phyloP scores from a whole-genome alignment of 2,329 filamentous ascomycete species.

The Metarhizium album region DNA sequence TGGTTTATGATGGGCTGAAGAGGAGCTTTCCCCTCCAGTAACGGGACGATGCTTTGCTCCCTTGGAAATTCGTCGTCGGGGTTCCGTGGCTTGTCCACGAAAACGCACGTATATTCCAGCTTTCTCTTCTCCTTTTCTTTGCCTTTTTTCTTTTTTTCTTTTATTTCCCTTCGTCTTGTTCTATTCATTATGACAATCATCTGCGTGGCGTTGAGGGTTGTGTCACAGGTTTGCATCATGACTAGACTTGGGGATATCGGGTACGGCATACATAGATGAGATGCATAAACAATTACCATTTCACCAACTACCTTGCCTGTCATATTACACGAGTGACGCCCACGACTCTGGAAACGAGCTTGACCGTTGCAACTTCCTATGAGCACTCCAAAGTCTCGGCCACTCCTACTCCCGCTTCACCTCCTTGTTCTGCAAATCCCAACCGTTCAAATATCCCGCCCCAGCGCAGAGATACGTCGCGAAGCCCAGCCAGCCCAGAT shows the following conservation, averaged over 20 bases:
- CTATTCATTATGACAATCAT: slow-evolving; percentile 9
- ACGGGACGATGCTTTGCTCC: not conserved
- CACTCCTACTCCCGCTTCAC: slow-evolving; percentile 7
- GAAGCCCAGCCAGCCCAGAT: slow-evolving; percentile 77
- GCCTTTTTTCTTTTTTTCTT: slow-evolving; percentile 3
- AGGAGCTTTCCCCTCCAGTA: slow-evolving; percentile 45
- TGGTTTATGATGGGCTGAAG: slow-evolving; percentile 83
- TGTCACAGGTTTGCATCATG: not conserved
- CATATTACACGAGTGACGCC: no score
- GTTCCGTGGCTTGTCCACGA: not conserved
- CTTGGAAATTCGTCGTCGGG: not conserved
- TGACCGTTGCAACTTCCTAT: no score
- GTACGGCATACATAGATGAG: not conserved
- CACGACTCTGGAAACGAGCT: no score
- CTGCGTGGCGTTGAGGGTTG: slow-evolving; percentile 6
- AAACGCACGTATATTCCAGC: not conserved
- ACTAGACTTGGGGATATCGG: not conserved
- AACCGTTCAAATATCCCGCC: slow-evolving; percentile 57
- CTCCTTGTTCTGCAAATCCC: slow-evolving; percentile 40
- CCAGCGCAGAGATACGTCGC: slow-evolving; percentile 74
- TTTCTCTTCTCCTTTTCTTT: not conserved
- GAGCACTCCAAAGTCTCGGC: no score
- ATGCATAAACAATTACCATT: not conserved
- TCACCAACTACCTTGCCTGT: not conserved
- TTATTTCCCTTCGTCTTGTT: not conserved